Base-by-base conservation (phyloP, 805 yeast species). In the Candida nanaspora region DNA sequence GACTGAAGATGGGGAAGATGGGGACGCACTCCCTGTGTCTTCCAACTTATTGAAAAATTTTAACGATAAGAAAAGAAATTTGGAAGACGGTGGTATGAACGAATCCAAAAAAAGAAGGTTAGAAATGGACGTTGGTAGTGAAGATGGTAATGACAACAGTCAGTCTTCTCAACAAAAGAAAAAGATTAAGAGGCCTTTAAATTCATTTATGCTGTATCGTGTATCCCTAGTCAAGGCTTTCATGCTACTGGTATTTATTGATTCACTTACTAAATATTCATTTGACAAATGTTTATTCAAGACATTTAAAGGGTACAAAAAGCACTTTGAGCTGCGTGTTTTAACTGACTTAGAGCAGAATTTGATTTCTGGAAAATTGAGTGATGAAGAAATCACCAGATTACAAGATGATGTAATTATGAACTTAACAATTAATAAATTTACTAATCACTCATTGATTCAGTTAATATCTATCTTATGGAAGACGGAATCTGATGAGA, bases 181-280 rank as follows among this genome's bases (percentile, higher is more conserved):
- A 25, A 46, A 66, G 41, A 59, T 70, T 36, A 71, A 70, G 46
- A 61, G 76, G 33, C 76, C 76, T 1, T 56, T 69, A 41, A 70
- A 70, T 51, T 63, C 71, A 22, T 70, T 67, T 46, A 70, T 70
- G 76, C 56, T 70, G 9, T 70, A 71, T 47, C 58, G 75, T 38
- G 56, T 66, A 18, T 49, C 66, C 6, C 66, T 69, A 62, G 64
- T 70, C 15, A 68, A 66, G 45, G 62, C 62, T 10, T 67, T 69
- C 15, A 55, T 62, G 42, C 41, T 56, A 14, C 44, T 55, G 6
- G 46, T 55, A 7, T 45, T 55, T 31, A 46, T 56, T 26, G 54
- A 55, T 32, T 48, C 59, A 21, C 19, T 56, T 19, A 45, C 57
- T 9, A 33, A 46, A 1, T 50, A 42, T 41, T 33, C n/a, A 20